phyloP scores from a whole-genome alignment of 805 yeast species.

The Kodamaea hsintzibuensis region DNA sequence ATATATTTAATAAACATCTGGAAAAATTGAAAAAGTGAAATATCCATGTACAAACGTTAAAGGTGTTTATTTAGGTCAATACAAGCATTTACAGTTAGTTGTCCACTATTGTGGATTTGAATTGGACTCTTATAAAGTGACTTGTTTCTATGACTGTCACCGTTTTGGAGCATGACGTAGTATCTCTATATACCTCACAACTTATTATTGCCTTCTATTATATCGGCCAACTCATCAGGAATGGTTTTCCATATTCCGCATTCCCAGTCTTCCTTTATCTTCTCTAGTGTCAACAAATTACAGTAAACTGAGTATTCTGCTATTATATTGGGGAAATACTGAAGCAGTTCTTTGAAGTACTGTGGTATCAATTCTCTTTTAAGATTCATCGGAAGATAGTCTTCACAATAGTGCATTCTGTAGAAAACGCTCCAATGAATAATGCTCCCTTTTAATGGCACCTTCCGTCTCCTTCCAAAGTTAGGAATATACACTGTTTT shows the following conservation, averaged over 20 bases:
- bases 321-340: constrained; percentile 11
- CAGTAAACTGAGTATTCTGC: constrained; percentile 13
- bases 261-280: constrained; percentile 17
- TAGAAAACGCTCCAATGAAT: constrained; percentile 68
- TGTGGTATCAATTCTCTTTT: constrained; percentile 19
- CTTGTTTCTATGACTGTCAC: no score
- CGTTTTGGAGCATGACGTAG: no score
- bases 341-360: constrained; percentile 22
- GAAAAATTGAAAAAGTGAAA: neutral
- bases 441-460: constrained; percentile 47
- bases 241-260: constrained; percentile 29
- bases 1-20: constrained; percentile 1
- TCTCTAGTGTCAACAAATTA: constrained; percentile 16
- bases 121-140: no score
- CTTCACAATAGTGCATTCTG: constrained; percentile 48
- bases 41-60: constrained; percentile 9
- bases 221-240: constrained; percentile 31
- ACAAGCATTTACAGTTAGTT: neutral
- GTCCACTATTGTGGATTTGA: no score
- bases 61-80: neutral
- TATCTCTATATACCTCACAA: neutral
- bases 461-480: constrained; percentile 50
- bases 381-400: constrained; percentile 43
- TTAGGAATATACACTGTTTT: constrained; percentile 52
- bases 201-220: constrained; percentile 2